Evolutionary conservation across 2,329 filamentous ascomycete species (phyloP).

Genomic region (Fusarium coffeatum): DNA sequence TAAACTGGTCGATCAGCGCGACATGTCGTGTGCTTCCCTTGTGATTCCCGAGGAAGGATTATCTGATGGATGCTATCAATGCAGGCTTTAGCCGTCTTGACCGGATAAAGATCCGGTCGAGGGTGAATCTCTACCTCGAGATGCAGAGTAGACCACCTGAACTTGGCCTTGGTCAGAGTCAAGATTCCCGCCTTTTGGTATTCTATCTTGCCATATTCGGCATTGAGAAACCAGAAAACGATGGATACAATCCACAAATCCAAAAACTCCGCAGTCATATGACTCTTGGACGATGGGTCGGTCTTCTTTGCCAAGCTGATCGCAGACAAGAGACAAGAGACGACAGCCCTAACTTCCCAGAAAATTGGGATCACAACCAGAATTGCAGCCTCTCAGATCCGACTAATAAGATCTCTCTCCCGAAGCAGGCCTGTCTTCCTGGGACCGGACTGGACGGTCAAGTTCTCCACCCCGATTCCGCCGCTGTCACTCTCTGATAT

Average conservation of each 20-base stretch:
- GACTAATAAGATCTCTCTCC: conserved; percentile 40
- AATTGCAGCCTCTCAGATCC: conserved; percentile 24
- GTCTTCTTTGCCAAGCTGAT: conserved; percentile 8
- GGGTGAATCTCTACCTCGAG: conserved; percentile 7
- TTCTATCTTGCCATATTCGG: neutral
- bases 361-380: conserved; percentile 16
- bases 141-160: neutral
- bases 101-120: conserved; percentile 12
- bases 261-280: conserved; percentile 20
- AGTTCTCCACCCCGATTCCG: conserved; percentile 26
- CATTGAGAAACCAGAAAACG: conserved; percentile 1
- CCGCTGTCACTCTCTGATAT: conserved; percentile 25
- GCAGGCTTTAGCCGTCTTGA: conserved; percentile 14
- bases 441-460: conserved; percentile 40
- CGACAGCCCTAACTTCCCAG: conserved; percentile 16
- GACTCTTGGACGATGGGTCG: conserved; percentile 26
- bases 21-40: conserved; percentile 37
- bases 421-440: conserved; percentile 42
- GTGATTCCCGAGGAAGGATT: neutral
- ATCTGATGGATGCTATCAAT: conserved; percentile 9
- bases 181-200: conserved; percentile 10
- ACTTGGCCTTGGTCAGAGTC: conserved; percentile 6
- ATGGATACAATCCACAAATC: conserved; percentile 34
- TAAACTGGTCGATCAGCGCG: conserved; percentile 14
- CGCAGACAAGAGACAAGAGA: conserved; percentile 27